Evolutionary conservation across 805 yeast genomes (phyloP).

Genomic region (Hanseniaspora lindneri): DNA sequence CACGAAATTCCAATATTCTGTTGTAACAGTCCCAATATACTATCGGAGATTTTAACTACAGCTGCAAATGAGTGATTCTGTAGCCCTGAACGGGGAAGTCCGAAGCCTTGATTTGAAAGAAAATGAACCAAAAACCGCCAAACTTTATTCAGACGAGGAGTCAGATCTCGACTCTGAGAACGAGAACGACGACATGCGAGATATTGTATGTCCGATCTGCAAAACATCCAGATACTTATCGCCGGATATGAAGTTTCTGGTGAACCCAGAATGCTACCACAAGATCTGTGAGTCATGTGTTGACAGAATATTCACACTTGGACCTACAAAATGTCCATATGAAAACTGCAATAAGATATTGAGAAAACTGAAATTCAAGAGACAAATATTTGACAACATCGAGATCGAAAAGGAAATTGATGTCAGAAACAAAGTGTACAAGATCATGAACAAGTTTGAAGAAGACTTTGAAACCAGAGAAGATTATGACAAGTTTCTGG

Average conservation of each 20-base stretch:
- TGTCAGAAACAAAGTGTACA: slow-evolving; percentile 63
- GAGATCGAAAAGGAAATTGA: slow-evolving; percentile 86
- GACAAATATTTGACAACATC: slow-evolving; percentile 86
- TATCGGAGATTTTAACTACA: background rate
- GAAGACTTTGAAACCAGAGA: slow-evolving; percentile 53
- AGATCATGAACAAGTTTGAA: slow-evolving; percentile 67
- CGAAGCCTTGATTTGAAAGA: background rate
- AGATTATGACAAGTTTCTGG: slow-evolving; percentile 67
- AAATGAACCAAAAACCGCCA: background rate
- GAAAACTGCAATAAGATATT: slow-evolving; percentile 78
- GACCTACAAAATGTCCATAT: slow-evolving; percentile 96
- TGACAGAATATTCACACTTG: slow-evolving; percentile 82
- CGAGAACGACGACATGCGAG: slow-evolving; percentile 38
- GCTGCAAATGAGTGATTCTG: background rate
- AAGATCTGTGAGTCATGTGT: slow-evolving; percentile 96
- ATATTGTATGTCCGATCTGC: slow-evolving; percentile 94
- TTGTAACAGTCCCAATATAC: too few species aligned
- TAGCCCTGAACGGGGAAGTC: background rate
- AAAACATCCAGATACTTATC: slow-evolving; percentile 87
- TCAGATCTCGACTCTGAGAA: slow-evolving; percentile 16
- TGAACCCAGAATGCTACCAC: slow-evolving; percentile 96
- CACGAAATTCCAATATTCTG: too few species aligned
- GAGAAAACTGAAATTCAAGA: slow-evolving; percentile 79
- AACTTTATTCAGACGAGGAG: slow-evolving; percentile 9
- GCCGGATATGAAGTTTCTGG: slow-evolving; percentile 82